A percentile compares a stretch with the other conserved stretches of the same genome.
Evolutionary conservation across 768 basidiomycete species (phyloP).

Genomic region (Collybia mongolica): DNA sequence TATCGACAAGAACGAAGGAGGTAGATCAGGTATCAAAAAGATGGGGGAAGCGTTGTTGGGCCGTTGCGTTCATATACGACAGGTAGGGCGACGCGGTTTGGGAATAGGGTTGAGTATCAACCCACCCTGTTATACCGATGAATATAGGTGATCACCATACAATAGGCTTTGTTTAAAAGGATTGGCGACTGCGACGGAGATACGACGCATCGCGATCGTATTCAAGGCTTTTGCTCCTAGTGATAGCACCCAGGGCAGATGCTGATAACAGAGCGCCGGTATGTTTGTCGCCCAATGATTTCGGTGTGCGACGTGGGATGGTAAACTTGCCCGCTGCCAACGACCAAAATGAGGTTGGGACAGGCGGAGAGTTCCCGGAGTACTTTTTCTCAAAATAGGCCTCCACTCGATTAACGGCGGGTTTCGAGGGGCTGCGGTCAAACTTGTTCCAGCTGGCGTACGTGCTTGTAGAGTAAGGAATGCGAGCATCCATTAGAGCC

Average conservation of each 20-base stretch:
- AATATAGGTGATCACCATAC: too few species aligned
- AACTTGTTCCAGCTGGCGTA: background rate
- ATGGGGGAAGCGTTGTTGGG: too few species aligned
- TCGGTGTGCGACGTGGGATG: background rate
- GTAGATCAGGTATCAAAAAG: too few species aligned
- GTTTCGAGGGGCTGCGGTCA: slow-evolving; percentile 2
- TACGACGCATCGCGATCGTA: background rate
- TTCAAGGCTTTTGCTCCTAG: slow-evolving; percentile 21
- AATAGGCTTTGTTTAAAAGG: too few species aligned
- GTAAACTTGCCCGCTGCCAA: background rate
- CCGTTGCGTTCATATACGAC: background rate
- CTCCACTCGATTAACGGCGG: background rate
- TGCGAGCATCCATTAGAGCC: background rate
- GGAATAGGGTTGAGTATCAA: too few species aligned
- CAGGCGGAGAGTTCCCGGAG: slow-evolving; percentile 1
- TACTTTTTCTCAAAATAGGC: background rate
- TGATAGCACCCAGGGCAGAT: background rate
- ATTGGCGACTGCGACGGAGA: background rate
- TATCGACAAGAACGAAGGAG: slow-evolving; percentile 1
- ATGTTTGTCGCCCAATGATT: slow-evolving; percentile 3
- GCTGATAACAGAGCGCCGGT: slow-evolving; percentile 1
- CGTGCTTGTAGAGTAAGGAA: too few species aligned
- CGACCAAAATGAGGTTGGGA: background rate
- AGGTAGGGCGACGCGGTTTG: background rate
- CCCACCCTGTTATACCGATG: too few species aligned